These are phyloP conservation scores for Theileria parva DNA, from an alignment of 169 alveolate species.

Conservation along the genomic window DNA sequence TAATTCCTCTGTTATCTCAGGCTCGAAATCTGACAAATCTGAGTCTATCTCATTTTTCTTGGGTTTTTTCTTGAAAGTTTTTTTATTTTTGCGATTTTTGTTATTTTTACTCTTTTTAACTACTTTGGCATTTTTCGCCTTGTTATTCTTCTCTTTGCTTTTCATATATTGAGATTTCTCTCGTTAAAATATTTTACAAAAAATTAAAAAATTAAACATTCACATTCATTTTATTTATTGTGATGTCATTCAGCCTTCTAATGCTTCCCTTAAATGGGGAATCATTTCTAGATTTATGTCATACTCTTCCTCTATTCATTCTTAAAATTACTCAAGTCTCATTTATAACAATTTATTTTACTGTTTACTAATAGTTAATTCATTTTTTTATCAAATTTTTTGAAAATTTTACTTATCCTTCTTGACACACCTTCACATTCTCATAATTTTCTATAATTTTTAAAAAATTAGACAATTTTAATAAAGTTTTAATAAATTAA, in stretches of 20 bases:
- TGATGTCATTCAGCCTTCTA: background rate
- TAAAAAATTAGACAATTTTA: background rate
- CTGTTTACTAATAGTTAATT: background rate
- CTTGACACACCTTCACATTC: conserved; percentile 3
- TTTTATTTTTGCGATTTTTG: background rate
- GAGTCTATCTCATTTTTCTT: conserved; percentile 34
- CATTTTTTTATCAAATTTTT: background rate
- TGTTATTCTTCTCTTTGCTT: background rate
- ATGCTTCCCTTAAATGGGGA: background rate
- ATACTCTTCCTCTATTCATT: background rate
- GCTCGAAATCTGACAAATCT: conserved; percentile 61
- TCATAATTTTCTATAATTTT: background rate
- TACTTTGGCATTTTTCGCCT: conserved; percentile 26
- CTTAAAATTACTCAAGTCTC: background rate
- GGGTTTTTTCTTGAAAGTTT: background rate
- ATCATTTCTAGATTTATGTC: background rate
- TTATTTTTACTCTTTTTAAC: conserved; percentile 13
- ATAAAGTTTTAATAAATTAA: background rate
- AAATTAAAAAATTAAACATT: background rate
- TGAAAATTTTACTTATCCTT: background rate
- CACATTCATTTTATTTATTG: background rate
- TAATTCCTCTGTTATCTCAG: conserved; percentile 60
- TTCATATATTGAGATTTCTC: conserved; percentile 14
- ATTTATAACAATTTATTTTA: background rate
- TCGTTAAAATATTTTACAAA: conserved; percentile 1